A percentile compares a stretch with the other conserved stretches of the same genome.
phyloP scores from a whole-genome alignment of 225 moss, liverwort and hornwort species.

The Sphagnum contortum region DNA sequence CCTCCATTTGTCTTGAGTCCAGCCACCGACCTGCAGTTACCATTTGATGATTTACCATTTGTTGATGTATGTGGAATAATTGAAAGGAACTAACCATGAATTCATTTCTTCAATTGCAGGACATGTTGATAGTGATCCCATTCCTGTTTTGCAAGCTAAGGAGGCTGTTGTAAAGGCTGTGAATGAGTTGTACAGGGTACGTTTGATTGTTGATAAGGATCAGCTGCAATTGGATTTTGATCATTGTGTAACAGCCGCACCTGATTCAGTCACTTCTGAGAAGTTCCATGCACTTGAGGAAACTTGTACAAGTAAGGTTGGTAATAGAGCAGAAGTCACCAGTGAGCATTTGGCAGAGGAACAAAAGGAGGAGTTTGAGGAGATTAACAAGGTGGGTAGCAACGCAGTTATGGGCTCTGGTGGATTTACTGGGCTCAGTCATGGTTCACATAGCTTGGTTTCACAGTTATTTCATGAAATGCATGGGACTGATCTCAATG shows the following conservation, averaged over 20 bases:
- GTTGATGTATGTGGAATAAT: neutral
- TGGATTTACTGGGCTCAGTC: conserved; percentile 10
- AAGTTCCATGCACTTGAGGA: conserved; percentile 44
- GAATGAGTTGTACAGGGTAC: conserved; percentile 36
- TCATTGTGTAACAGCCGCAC: conserved; percentile 4
- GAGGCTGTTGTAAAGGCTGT: conserved; percentile 30
- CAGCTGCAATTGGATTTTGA: conserved; percentile 6
- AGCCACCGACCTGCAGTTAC: neutral
- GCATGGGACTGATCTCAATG: conserved; percentile 6
- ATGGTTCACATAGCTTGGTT: neutral
- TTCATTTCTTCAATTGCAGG: conserved; percentile 21
- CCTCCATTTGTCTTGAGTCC: neutral
- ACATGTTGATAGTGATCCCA: conserved; percentile 40
- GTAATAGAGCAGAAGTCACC: conserved; percentile 8
- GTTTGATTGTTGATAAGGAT: conserved; percentile 23
- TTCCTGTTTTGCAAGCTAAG: conserved; percentile 47
- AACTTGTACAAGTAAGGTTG: conserved; percentile 28
- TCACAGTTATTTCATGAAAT: conserved; percentile 10
- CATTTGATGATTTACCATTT: neutral
- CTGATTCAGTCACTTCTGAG: conserved; percentile 17
- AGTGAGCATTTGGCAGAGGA: conserved; percentile 15
- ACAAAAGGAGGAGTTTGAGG: conserved; percentile 19
- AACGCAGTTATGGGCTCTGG: conserved; percentile 8
- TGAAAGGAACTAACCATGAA: neutral
- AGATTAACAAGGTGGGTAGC: conserved; percentile 14